These are phyloP conservation scores for Gnomoniopsis smithogilvyi DNA, from an alignment of 2,329 filamentous ascomycete species.

Conservation along the genomic window DNA sequence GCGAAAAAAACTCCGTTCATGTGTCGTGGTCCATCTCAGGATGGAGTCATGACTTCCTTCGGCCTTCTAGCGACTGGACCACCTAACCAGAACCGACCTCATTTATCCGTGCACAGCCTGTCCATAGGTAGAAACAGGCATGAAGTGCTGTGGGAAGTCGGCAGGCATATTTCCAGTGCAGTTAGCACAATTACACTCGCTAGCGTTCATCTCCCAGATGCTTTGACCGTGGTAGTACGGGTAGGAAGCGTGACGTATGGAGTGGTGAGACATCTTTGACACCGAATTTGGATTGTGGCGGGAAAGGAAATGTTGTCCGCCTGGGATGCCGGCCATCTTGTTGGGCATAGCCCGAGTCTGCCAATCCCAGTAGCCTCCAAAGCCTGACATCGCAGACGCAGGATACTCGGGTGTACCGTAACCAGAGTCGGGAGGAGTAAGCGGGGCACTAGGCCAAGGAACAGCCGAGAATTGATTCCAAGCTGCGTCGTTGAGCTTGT, in stretches of 20 bases:
- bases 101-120: constrained; percentile 58
- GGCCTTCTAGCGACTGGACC: neutral
- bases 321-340: constrained; percentile 37
- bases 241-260: constrained; percentile 39
- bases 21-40: neutral
- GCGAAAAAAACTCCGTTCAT: constrained; percentile 14
- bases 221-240: constrained; percentile 42
- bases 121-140: constrained; percentile 41
- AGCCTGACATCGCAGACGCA: constrained; percentile 52
- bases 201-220: constrained; percentile 49
- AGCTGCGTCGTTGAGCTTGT: constrained; percentile 33
- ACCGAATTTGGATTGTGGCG: constrained; percentile 27
- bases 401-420: constrained; percentile 60
- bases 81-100: neutral
- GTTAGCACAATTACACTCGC: constrained; percentile 47
- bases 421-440: constrained; percentile 59
- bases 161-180: constrained; percentile 39
- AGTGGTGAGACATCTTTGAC: constrained; percentile 36
- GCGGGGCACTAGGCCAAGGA: constrained; percentile 38
- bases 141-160: constrained; percentile 47
- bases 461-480: constrained; percentile 40
- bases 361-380: constrained; percentile 50
- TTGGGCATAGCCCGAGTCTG: constrained; percentile 39
- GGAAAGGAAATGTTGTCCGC: constrained; percentile 22
- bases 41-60: neutral